phyloP scores from a whole-genome alignment of 306 rosid species.

The Vigna hirtella region DNA sequence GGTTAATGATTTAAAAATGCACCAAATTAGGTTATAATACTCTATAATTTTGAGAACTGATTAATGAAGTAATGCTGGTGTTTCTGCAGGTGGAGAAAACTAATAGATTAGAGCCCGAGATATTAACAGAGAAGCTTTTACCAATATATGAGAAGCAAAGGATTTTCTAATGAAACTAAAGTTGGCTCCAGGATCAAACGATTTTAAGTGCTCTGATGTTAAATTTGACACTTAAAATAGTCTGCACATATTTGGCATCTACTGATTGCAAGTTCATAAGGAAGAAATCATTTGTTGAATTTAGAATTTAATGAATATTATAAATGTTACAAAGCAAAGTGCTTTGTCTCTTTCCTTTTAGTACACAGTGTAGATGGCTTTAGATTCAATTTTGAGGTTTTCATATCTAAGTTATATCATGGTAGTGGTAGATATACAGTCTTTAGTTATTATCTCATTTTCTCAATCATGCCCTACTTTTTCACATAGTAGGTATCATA shows the following conservation, averaged over 20 bases:
- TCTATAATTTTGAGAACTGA: slow-evolving; percentile 2
- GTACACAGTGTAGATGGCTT: too few relatives aligned
- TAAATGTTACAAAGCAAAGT: background rate
- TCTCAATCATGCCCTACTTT: too few relatives aligned
- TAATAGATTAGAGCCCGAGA: slow-evolving; percentile 37
- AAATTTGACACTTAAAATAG: slow-evolving; percentile 17
- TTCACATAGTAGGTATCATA: too few relatives aligned
- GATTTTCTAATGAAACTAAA: slow-evolving; percentile 12
- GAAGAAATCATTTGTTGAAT: background rate
- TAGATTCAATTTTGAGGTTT: background rate
- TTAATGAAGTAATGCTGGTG: background rate
- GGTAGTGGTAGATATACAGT: background rate
- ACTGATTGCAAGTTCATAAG: background rate
- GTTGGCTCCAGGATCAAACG: background rate
- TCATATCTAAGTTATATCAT: background rate
- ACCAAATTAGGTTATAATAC: background rate
- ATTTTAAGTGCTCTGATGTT: background rate
- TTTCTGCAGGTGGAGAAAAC: slow-evolving; percentile 46
- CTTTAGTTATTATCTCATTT: background rate
- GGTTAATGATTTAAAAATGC: background rate
- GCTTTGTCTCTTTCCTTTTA: background rate
- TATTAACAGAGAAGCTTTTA: slow-evolving; percentile 41
- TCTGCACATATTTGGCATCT: slow-evolving; percentile 10
- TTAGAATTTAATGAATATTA: background rate
- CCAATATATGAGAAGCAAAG: slow-evolving; percentile 39